Base-by-base conservation (phyloP, 1,284 basidiomycete species). In the Apiotrichum sp. region DNA sequence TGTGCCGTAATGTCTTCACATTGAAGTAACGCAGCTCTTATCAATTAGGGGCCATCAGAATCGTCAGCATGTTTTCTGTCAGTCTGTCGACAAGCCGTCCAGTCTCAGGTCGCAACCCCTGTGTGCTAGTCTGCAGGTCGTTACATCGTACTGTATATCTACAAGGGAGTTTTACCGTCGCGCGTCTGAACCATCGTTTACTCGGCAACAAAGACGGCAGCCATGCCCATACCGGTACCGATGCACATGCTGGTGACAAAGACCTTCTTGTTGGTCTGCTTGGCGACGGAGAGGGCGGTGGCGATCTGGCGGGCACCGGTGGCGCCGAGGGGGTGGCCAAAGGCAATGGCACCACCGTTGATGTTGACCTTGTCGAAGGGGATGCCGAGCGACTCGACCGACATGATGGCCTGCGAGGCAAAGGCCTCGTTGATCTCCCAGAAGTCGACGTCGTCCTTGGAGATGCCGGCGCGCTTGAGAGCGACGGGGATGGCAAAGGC, bases 231-330 rank as follows among this genome's bases (percentile, higher is more conserved):
- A 40, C 89, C 91, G 36, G 83, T 85, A 22, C 93, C 93, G 68
- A 97, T 89, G 75, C 95, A 97, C 95, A 98, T 98, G 67, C 31
- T 88, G 1, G 91, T 90, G 43, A 90, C 86, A 63, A 95, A 91
- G 56, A 91, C 86, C 82, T 90, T 90, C 62, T 84, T 84, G 52
- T 85, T 80, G 59, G 89, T 81, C 58, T 90, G 81, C 61, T 84
- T 79, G 43, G 95, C 78, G 69, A 93, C 89, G 61, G 87, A 83
- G 32, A 96, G 78, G 11, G 88, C 90, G 1, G 93, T 96, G 14
- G 86, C 91, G 50, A 96, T 80, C 73, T 93, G 88, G 47, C 93
- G 81, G 13, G 86, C 85, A 65, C 93, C 93, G 29, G 93, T 95
- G 66, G 86, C 86, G 57, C 90, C 85, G 83, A 78, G 65, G 55